Conservation (phyloP, 768 basidiomycete genomes). For the Mycena floridula region DNA sequence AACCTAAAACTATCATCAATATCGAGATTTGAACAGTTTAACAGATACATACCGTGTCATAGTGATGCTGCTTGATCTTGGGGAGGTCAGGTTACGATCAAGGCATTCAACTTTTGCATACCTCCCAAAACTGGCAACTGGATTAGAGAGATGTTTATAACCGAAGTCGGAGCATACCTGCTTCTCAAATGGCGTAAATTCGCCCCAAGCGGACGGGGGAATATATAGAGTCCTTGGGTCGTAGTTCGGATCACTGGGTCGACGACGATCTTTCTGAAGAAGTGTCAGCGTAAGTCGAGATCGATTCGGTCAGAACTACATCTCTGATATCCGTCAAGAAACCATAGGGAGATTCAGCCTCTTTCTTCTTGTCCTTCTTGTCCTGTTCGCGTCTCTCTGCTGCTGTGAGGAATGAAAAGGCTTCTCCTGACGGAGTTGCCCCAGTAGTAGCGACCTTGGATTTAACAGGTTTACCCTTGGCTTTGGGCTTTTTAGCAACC, state of each 20-base stretch:
- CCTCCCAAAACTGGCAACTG: conserved; percentile 63
- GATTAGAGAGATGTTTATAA: not conserved
- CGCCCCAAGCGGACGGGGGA: conserved; percentile 68
- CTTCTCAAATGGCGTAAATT: conserved; percentile 93
- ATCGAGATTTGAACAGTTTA: conserved; percentile 14
- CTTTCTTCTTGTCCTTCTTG: conserved; percentile 80
- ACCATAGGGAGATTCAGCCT: conserved; percentile 66
- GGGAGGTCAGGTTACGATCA: conserved; percentile 1
- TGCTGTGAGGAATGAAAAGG: conserved; percentile 63
- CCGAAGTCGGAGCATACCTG: conserved; percentile 41
- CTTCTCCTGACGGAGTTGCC: conserved; percentile 16
- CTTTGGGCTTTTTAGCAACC: conserved; percentile 25
- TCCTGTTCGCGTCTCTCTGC: conserved; percentile 73
- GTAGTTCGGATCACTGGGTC: conserved; percentile 79
- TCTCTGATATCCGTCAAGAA: conserved; percentile 73
- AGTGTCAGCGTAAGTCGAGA: conserved; percentile 2
- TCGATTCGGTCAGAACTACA: conserved; percentile 32
- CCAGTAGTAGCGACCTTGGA: conserved; percentile 16
- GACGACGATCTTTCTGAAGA: conserved; percentile 69
- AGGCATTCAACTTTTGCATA: conserved; percentile 21
- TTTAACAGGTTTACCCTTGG: conserved; percentile 28
- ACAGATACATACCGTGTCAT: conserved; percentile 64
- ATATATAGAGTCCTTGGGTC: conserved; percentile 87
- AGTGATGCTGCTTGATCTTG: conserved; percentile 95
- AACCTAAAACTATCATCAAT: conserved; percentile 38